Evolutionary conservation across 805 yeast species (phyloP), one percentile per base, ranked within the genome.

Genomic region (Saccharomycopsis malanga): DNA sequence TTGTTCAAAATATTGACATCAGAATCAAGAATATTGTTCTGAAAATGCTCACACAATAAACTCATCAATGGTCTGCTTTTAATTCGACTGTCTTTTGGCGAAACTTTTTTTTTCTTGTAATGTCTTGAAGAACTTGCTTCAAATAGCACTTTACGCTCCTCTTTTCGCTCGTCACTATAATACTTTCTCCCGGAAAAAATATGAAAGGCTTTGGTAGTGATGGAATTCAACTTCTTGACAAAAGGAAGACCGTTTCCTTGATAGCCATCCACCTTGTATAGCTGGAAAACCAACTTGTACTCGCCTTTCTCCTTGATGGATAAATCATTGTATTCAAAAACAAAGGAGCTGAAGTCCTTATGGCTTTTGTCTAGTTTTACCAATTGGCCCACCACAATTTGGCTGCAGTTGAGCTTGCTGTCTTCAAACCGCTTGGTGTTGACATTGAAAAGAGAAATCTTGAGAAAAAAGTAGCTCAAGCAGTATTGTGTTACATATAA

Each of bases 181-280:
- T 45, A 45, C 21, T 45, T 35, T 27, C 49, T 32, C 4, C 49
- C 49, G 14, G 18, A 7, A 25, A 41, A 45, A 20, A 45, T 45
- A 22, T 39, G 34, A 22, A 45, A 45, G 12, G 44, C 20, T 7
- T 17, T 23, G 20, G 24, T 14, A 17, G 49, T 15, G n/a, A 45
- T 27, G 17, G 10, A 14, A 22, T 45, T 39, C 34, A 45, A 24
- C 23, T 34, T 18, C 4, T 12, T 24, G 25, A 45, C 34, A 18
- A 21, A 6, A 6, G 42, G 42, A 27, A 27, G 10, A 12, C 12
- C 7, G 30, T 7, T 9, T 9, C 10, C 30, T 23, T 34, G 6
- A 42, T 18, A 4, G 45, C 14, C 15, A 7, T 41, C 23, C 12
- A 32, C 15, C 6, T 34, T 25, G 35, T 42, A 45, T 9, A 45